Conservation (phyloP, 164 flowering plant genomes). For the Nymphaea thermarum region DNA sequence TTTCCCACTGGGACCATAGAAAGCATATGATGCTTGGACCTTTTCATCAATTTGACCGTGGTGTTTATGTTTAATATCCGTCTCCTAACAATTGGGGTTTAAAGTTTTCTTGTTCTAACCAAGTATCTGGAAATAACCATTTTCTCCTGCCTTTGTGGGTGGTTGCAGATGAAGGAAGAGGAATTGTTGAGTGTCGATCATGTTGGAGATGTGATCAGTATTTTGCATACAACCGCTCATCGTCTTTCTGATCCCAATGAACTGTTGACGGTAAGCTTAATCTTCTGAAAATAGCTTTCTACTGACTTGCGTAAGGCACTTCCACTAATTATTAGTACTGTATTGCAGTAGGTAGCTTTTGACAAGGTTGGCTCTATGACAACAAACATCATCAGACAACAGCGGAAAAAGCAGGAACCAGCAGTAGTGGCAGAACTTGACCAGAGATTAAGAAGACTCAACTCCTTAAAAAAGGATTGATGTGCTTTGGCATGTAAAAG, state of each 20-base stretch:
- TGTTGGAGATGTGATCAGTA: conserved; percentile 68
- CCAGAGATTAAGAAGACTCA: conserved; percentile 64
- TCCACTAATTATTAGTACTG: not conserved
- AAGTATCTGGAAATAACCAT: not conserved
- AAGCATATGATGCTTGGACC: too few species aligned
- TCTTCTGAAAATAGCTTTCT: not conserved
- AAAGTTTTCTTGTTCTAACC: not conserved
- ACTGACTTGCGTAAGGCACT: not conserved
- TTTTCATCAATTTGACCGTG: too few species aligned
- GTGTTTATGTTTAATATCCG: too few species aligned
- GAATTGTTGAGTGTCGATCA: conserved; percentile 68
- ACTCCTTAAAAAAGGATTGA: conserved; percentile 27
- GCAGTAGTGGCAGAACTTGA: conserved; percentile 96
- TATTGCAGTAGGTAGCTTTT: conserved; percentile 60
- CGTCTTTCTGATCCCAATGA: conserved; percentile 95
- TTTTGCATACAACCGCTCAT: conserved; percentile 72
- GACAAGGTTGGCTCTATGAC: conserved; percentile 87
- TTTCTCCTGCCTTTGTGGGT: not conserved
- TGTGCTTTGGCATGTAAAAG: conserved; percentile 6
- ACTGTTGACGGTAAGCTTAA: conserved; percentile 52
- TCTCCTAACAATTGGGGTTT: too few species aligned
- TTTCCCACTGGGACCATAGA: too few species aligned
- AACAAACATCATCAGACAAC: conserved; percentile 73
- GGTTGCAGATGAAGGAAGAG: conserved; percentile 84
- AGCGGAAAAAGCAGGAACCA: conserved; percentile 94